These are phyloP conservation scores for Scedosporium boydii DNA, from an alignment of 2,329 filamentous ascomycete species.

Conservation along the genomic window DNA sequence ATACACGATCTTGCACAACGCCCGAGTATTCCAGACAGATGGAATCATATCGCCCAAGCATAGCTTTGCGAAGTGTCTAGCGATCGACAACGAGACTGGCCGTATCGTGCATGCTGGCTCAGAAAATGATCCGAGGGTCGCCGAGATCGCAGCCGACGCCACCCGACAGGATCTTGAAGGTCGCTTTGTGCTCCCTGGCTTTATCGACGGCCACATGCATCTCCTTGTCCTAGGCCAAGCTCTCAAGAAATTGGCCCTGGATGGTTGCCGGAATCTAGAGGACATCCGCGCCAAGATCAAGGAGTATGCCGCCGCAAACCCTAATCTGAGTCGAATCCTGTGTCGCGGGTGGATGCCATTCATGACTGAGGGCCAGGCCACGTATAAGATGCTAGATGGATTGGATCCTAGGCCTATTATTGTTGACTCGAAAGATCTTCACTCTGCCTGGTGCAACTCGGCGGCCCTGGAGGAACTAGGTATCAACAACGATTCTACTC, in stretches of 20 bases:
- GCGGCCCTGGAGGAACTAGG: conserved; percentile 39
- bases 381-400: conserved; percentile 39
- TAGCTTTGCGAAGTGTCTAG: conserved; percentile 8
- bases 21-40: conserved; percentile 11
- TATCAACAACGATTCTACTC: conserved; percentile 23
- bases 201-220: conserved; percentile 50
- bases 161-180: background rate
- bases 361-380: conserved; percentile 34
- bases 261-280: conserved; percentile 34
- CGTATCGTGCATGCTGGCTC: conserved; percentile 9
- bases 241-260: conserved; percentile 39
- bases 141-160: conserved; percentile 5
- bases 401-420: conserved; percentile 45
- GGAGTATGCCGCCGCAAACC: conserved; percentile 34
- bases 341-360: conserved; percentile 48
- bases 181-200: conserved; percentile 37
- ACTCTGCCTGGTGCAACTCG: conserved; percentile 47
- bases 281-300: conserved; percentile 40
- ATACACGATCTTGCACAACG: conserved; percentile 12
- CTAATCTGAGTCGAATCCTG: conserved; percentile 37
- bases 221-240: conserved; percentile 44
- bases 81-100: conserved; percentile 7
- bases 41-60: conserved; percentile 9
- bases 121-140: conserved; percentile 6
- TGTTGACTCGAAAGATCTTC: conserved; percentile 46